Base-by-base conservation (phyloP, 805 yeast species). In the Cyberlindnera nakhonratchasimensis region DNA sequence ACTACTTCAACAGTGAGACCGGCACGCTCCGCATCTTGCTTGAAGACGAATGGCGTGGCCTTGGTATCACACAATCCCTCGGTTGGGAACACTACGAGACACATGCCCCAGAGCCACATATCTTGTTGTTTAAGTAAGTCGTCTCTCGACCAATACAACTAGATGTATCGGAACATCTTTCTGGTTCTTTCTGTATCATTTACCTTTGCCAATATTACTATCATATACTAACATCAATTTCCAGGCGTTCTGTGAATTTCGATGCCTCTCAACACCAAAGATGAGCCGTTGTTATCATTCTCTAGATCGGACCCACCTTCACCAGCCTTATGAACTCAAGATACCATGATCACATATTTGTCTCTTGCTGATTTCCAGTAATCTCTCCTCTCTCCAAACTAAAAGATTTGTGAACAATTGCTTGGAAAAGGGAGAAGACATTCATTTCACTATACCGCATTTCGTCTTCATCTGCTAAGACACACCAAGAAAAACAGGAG, bases 51-150 rank as follows among this genome's bases (percentile, higher is more conserved):
- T 93, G 99, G 99, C 75, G 99, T 63, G 98, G 97, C 1, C 69
- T 93, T 37, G 99, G 99, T 3, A 89, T 93, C 57, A 93, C 98
- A 6, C 99, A 93, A 64, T 86, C 96, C 28, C 70, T 93, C 47
- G 99, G 99, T 1, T 93, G 99, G 99, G 93, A 76, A 41, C 99
- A 93, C 64, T 93, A 91, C 60, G 99, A 93, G 58, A 90, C 96
- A 31, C 99, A 93, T 63, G 67, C 98, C 1, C 99, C 99, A 33
- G 99, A 93, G 65, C 99, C 99, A 20, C 99, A 93, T 61, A 93
- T 93, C 47, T 69, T 93, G 48, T 71, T 93, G 47, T 93, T 93
- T 68, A 84, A 85, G 66, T 57, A 39, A 48, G 62, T 54, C 3
- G 4, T 17, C n/a, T n/a, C n/a, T n/a, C n/a, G n/a, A n/a, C n/a